These are phyloP conservation scores for Saxispiralis lemnorum DNA, from an alignment of 495 filamentous ascomycete genomes.

Conservation along the genomic window DNA sequence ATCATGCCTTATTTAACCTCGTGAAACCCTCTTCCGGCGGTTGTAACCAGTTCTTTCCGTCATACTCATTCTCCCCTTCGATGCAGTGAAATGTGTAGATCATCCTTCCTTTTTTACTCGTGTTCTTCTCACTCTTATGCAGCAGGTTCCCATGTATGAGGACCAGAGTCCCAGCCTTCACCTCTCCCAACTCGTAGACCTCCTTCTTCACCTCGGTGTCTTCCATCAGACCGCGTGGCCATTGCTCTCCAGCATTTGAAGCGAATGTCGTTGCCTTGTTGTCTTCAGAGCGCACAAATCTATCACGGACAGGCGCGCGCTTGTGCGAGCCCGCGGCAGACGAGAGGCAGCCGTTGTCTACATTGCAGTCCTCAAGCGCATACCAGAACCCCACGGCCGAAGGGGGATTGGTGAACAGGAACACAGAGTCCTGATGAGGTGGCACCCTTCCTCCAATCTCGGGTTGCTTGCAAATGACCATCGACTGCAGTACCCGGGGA, in stretches of 20 bases:
- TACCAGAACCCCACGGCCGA: constrained; percentile 90
- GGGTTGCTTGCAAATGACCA: constrained; percentile 97
- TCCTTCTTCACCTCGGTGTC: constrained; percentile 25
- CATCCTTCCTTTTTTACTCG: constrained; percentile 65
- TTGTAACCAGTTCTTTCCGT: constrained; percentile 83
- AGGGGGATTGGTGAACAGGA: constrained; percentile 81
- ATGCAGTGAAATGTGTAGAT: constrained; percentile 98
- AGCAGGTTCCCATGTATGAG: constrained; percentile 91
- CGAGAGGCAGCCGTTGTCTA: constrained; percentile 69
- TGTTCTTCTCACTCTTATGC: constrained; percentile 90
- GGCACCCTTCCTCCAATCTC: constrained; percentile 81
- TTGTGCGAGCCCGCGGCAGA: constrained; percentile 68
- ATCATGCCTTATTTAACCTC: constrained; percentile 28
- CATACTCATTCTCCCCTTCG: constrained; percentile 68
- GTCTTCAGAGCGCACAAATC: constrained; percentile 52
- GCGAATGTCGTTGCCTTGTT: constrained; percentile 40
- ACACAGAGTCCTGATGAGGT: constrained; percentile 78
- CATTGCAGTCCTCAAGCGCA: constrained; percentile 77
- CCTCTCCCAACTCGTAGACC: constrained; percentile 52
- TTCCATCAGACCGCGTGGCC: constrained; percentile 28
- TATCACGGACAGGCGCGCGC: constrained; percentile 40
- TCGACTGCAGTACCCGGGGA: constrained; percentile 69
- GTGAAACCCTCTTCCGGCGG: constrained; percentile 63
- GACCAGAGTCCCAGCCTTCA: constrained; percentile 76
- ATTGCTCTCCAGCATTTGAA: constrained; percentile 28